A percentile compares a stretch with the other conserved stretches of the same genome.
Conservation (phyloP, 129 eudicot species). For the Ambrosia artemisiifolia region DNA sequence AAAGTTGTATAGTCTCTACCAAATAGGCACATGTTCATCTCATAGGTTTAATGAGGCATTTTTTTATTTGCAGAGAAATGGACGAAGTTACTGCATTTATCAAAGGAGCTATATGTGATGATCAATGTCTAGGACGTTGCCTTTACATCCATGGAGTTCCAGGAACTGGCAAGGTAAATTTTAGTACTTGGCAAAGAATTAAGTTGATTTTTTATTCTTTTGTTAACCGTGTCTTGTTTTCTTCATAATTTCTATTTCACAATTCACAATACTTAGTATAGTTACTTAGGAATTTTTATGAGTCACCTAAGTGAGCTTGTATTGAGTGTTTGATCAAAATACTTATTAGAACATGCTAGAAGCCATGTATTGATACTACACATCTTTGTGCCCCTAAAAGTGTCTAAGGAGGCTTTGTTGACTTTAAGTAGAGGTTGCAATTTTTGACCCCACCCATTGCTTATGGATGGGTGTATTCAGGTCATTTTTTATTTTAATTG, state of each 20-base stretch:
- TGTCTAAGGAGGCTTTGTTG: neutral
- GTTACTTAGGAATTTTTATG: neutral
- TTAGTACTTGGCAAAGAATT: neutral
- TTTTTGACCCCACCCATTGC: neutral
- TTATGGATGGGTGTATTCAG: neutral
- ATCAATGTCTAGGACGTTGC: conserved; percentile 97
- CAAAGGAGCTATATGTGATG: conserved; percentile 90
- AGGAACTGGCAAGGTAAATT: conserved; percentile 91
- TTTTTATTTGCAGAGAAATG: conserved; percentile 60
- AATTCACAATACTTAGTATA: neutral
- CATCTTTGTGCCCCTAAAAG: conserved; percentile 4
- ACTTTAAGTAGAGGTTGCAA: neutral
- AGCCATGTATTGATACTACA: neutral
- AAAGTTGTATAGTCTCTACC: neutral
- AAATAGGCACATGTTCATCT: conserved; percentile 6
- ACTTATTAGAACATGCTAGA: conserved; percentile 4
- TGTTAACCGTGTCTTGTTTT: neutral
- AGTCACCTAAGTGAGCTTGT: conserved; percentile 9
- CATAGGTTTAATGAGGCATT: neutral
- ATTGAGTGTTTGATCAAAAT: neutral
- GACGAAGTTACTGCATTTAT: conserved; percentile 80
- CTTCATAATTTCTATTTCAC: neutral
- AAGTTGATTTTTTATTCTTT: conserved; percentile 7
- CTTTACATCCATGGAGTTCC: conserved; percentile 99
- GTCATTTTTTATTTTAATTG: neutral